Evolutionary conservation across 805 yeast genomes (phyloP), one percentile per base, ranked within the genome.

Genomic region (Myxozyma sirexii): DNA sequence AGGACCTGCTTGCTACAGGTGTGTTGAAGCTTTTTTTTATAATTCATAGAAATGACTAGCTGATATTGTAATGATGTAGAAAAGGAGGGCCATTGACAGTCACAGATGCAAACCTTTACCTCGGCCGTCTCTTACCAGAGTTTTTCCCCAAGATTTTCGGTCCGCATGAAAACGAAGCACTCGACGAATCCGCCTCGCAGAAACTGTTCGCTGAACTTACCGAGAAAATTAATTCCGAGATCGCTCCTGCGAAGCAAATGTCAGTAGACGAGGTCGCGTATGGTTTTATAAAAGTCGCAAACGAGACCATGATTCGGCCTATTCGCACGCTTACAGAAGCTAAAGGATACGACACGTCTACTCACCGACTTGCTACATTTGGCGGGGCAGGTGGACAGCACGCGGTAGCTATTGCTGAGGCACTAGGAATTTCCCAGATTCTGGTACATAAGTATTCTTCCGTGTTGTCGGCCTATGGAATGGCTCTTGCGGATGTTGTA

Each of bases 331-430:
- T 90, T 54, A 90, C 96, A 0, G 97, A 90, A 70, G 89, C 93
- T 1, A 88, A 85, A 69, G 97, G 97, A 3, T 84, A 84, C 69
- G 79, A 82, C 43, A 79, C 84, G 0, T 71, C 87, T 8, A 76
- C 80, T 10, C 96, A 90, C 71, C 76, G 86, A 59, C 74, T 90
- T 60, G 96, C 91, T 1, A 81, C 93, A 1, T 90, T 90, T 74
- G 97, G 97, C 48, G 97, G 97, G 50, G 96, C 96, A 26, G 97
- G 97, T 55, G 97, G 97, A 7, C 97, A 90, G 74, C 92, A 88
- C 72, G 92, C 94, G 1, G 84, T 82, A 50, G 84, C 88, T 8
- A 84, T 90, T 37, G 96, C 96, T 1, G 79, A 82, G 58, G 79
- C 81, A 26, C 77, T 90, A 61, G 91, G 91, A 7, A 87, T 90